Base-by-base conservation (phyloP, 2,329 filamentous ascomycete species). In the Botryotinia convoluta region DNA sequence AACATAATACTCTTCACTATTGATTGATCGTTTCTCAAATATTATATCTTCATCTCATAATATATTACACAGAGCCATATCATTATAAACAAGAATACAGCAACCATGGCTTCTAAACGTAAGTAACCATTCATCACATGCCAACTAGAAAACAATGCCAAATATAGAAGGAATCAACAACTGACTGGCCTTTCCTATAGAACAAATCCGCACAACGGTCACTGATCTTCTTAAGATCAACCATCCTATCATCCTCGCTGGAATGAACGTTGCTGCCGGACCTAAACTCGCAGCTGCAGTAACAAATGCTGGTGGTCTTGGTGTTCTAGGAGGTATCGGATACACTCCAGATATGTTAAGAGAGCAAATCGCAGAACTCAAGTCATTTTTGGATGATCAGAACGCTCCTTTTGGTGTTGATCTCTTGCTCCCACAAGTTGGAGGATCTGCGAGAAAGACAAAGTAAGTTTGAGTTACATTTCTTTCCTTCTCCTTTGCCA, bases 161-260 rank as follows among this genome's bases (percentile, higher is more conserved):
- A 68, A 59, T 14, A 35, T 35, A 20, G 7, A 18, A 35, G 26
- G 35, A 16, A 44, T 35, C 67, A 64, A 54, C 37, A 57, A 73
- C 72, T 69, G 67, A 73, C 69, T 76, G 72, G 77, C 26, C 63
- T 18, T 83, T 71, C 65, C 35, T 45, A 32, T 83, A 95, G 93
- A 96, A 86, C 88, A 93, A 87, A 92, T 99, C 84, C 93, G 93
- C 81, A 99, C 96, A 71, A 91, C 93, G 78, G 87, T 95, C 80
- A 99, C 96, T 79, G 95, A 98, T 89, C 92, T 98, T 77, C 92
- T 99, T 85, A 93, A 94, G 87, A 98, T 99, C 89, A 93, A 97
- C 83, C 96, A 99, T 85, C 96, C 96, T 74, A 87, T 99, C 82
- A 87, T 99, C 81, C 91, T 99, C 76, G 96, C 96, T 79, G 96